A percentile compares a stretch with the other conserved stretches of the same genome.
These are phyloP conservation scores for Saitozyma sp. DNA, from an alignment of 768 basidiomycete species.

Conservation along the genomic window DNA sequence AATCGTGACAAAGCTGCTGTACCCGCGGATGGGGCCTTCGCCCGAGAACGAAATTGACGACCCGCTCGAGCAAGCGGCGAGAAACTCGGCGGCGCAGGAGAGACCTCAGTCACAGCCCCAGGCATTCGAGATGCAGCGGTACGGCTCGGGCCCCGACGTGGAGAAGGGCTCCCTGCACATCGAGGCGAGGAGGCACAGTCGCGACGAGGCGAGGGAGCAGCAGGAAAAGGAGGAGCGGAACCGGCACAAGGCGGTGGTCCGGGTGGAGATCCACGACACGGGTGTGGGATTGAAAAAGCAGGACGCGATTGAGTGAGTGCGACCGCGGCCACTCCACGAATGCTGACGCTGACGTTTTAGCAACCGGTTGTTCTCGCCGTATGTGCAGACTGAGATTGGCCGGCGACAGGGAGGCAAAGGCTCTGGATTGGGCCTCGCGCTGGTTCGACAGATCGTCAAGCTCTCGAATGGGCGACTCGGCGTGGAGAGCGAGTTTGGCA, in stretches of 20 bases:
- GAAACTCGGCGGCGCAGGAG: slow-evolving; percentile 1
- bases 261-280: slow-evolving; percentile 80
- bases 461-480: slow-evolving; percentile 70
- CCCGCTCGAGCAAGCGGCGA: slow-evolving; percentile 28
- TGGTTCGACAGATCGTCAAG: slow-evolving; percentile 77
- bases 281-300: slow-evolving; percentile 62
- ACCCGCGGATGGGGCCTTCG: slow-evolving; percentile 52
- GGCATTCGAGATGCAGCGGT: neutral
- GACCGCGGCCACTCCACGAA: neutral
- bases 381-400: slow-evolving; percentile 56
- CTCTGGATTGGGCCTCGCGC: slow-evolving; percentile 71
- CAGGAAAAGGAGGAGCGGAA: slow-evolving; percentile 21
- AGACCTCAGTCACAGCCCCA: neutral
- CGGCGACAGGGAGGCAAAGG: slow-evolving; percentile 60
- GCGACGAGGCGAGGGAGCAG: slow-evolving; percentile 13
- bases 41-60: slow-evolving; percentile 36
- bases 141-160: slow-evolving; percentile 16
- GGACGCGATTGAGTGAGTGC: slow-evolving; percentile 64
- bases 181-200: slow-evolving; percentile 22
- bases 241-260: slow-evolving; percentile 58
- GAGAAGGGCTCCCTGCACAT: slow-evolving; percentile 39
- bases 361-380: slow-evolving; percentile 51
- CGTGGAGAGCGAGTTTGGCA: slow-evolving; percentile 53
- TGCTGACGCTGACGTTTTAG: slow-evolving; percentile 13
- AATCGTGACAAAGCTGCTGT: slow-evolving; percentile 63